phyloP scores from a whole-genome alignment of 23 red algal genomes.

The Gracilaria vermiculophylla region DNA sequence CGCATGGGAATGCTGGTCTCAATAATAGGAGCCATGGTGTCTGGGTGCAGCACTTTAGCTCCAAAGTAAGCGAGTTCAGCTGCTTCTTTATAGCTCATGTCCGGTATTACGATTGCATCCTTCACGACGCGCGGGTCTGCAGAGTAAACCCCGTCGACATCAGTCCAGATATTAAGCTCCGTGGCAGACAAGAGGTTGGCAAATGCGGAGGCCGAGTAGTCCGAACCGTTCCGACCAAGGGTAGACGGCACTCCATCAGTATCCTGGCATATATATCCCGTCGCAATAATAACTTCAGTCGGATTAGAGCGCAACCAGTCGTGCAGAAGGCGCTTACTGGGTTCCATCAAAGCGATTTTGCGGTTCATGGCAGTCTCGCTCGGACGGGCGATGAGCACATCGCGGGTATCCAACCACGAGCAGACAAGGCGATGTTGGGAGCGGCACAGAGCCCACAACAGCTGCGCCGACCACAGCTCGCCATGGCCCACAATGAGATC shows the following conservation, averaged over 20 bases:
- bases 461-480: slow-evolving; percentile 91
- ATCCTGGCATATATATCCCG: slow-evolving; percentile 84
- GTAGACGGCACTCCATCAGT: slow-evolving; percentile 81
- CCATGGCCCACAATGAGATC: slow-evolving; percentile 96
- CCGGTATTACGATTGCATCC: slow-evolving; percentile 88
- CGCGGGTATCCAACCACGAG: slow-evolving; percentile 86
- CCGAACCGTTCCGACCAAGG: slow-evolving; percentile 87
- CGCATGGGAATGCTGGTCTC: slow-evolving; percentile 73
- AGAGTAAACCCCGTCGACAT: slow-evolving; percentile 97
- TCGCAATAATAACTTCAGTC: slow-evolving; percentile 78
- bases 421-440: slow-evolving; percentile 42
- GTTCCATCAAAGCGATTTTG: slow-evolving; percentile 62
- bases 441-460: slow-evolving; percentile 87
- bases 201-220: slow-evolving; percentile 86
- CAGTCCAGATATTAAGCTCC: slow-evolving; percentile 85
- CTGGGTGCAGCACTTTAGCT: slow-evolving; percentile 94
- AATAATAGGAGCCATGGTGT: slow-evolving; percentile 91
- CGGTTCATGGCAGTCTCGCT: slow-evolving; percentile 45
- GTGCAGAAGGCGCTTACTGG: slow-evolving; percentile 31
- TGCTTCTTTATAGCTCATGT: slow-evolving; percentile 95
- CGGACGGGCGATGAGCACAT: slow-evolving; percentile 76
- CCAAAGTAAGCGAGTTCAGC: slow-evolving; percentile 98
- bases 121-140: slow-evolving; percentile 91
- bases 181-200: slow-evolving; percentile 67
- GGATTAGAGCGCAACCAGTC: slow-evolving; percentile 81